Evolutionary conservation across 306 rosid genomes (phyloP), one percentile per base, ranked within the genome.

Genomic region (Cicer yamashitae): DNA sequence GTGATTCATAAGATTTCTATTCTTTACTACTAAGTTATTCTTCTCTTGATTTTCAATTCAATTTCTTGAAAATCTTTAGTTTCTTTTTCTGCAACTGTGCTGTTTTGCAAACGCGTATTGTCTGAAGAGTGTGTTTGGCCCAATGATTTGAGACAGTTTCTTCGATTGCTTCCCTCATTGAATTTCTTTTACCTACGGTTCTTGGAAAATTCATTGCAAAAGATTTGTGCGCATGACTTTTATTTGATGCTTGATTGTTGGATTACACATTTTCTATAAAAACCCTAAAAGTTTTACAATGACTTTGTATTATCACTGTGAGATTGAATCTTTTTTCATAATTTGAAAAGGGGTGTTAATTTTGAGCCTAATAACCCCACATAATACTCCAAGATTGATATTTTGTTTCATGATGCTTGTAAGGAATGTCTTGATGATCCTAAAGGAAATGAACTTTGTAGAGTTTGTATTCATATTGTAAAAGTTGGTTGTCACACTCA

Each of bases 1-100:
- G 8, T 44, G 12, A 45, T 11, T 45, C 50, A 11, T 45, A 10
- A 8, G 50, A 45, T 8, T 45, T 45, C 87, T 88, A 82, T 87
- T 57, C 59, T 76, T 60, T 81, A 74, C 83, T 82, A 89, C 74
- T 47, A 82, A 71, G 82, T 57, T 3, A 1, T 10, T 45, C 13
- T 10, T 22, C 44, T 53, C 5, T 6, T 1, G 53, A 13, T 50
- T 48, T 3, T 6, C 2, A 64, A 4, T 39, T 40, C 13, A 20
- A 11, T 56, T 18, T 20, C 43, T 39, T 37, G 20, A 30, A 51
- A 4, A 4, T 39, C 44, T 10, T 64, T 45, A 8, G 41, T 45
- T 45, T 45, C 11, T 45, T 54, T 53, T 22, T 43, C 12, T 1
- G 1, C 5, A 8, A 2, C 0, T 43, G 7, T 91, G 25, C 37